Percentiles rank a stretch among this genome's conserved stretches.
Evolutionary conservation across 2,329 filamentous ascomycete genomes (phyloP).

Genomic region (Fusarium begoniae): DNA sequence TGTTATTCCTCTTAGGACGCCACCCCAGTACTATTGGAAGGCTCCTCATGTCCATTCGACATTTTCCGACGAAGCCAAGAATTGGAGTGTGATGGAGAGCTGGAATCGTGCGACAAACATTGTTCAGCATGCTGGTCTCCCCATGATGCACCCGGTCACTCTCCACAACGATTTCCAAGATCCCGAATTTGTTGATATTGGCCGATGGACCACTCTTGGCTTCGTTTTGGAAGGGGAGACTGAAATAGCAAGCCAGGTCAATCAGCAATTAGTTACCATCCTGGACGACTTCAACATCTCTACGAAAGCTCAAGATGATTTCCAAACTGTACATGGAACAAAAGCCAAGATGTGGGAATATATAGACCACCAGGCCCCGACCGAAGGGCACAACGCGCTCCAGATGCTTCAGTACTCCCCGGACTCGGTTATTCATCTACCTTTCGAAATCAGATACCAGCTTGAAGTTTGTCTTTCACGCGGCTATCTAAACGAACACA

Average conservation of each 20-base stretch:
- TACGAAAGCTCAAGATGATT: slow-evolving; percentile 53
- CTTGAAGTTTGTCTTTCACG: slow-evolving; percentile 93
- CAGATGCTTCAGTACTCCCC: slow-evolving; percentile 41
- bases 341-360: slow-evolving; percentile 45
- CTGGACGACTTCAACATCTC: slow-evolving; percentile 79
- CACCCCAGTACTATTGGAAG: slow-evolving; percentile 59
- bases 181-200: slow-evolving; percentile 58
- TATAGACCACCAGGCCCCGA: slow-evolving; percentile 40
- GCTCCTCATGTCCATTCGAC: slow-evolving; percentile 45
- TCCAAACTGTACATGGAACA: slow-evolving; percentile 49
- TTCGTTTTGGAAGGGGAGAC: slow-evolving; percentile 50
- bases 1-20: slow-evolving; percentile 58
- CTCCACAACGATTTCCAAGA: slow-evolving; percentile 50
- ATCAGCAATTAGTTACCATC: slow-evolving; percentile 56
- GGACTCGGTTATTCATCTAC: slow-evolving; percentile 52
- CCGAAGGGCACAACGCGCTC: slow-evolving; percentile 36
- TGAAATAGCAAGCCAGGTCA: slow-evolving; percentile 47
- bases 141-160: slow-evolving; percentile 49
- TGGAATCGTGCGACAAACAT: slow-evolving; percentile 63
- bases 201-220: slow-evolving; percentile 66
- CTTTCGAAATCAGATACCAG: slow-evolving; percentile 84
- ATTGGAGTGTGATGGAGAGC: slow-evolving; percentile 54
- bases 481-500: slow-evolving; percentile 79
- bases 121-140: slow-evolving; percentile 46
- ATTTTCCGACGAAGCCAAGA: slow-evolving; percentile 43